Conservation (phyloP, 495 filamentous ascomycete genomes). For the Articulospora tetracladia region DNA sequence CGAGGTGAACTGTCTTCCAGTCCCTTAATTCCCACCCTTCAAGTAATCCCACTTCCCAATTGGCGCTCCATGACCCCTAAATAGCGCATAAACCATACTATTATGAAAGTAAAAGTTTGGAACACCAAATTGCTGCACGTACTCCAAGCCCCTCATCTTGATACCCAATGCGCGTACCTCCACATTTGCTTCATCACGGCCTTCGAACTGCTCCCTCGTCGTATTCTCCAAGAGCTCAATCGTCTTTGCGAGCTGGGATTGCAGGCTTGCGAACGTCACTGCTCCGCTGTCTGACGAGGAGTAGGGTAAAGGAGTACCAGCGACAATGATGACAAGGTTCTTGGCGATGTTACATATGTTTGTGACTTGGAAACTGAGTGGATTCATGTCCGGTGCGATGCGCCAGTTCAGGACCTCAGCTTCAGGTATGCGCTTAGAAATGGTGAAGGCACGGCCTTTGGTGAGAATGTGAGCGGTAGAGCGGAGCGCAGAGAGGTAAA, state of each 20-base stretch:
- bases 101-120: slow-evolving; percentile 11
- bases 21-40: slow-evolving; percentile 1
- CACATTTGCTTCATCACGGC: neutral
- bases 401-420: slow-evolving; percentile 12
- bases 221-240: neutral
- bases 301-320: neutral
- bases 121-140: slow-evolving; percentile 8
- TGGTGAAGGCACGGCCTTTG: slow-evolving; percentile 13
- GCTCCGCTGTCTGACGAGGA: neutral
- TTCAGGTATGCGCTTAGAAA: slow-evolving; percentile 15
- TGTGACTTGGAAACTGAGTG: slow-evolving; percentile 8
- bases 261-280: neutral
- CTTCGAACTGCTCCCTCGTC: slow-evolving; percentile 10
- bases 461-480: slow-evolving; percentile 20
- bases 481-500: slow-evolving; percentile 6
- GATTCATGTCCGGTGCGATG: slow-evolving; percentile 17
- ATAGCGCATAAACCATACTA: slow-evolving; percentile 11
- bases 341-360: slow-evolving; percentile 9
- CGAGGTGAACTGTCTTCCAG: no score
- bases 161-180: neutral
- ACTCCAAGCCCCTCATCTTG: slow-evolving; percentile 3
- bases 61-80: slow-evolving; percentile 3
- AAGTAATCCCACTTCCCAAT: slow-evolving; percentile 14
- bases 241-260: neutral
- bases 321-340: slow-evolving; percentile 9